Conservation (phyloP, 1,284 basidiomycete genomes). For the Ustilago xerochloae region DNA sequence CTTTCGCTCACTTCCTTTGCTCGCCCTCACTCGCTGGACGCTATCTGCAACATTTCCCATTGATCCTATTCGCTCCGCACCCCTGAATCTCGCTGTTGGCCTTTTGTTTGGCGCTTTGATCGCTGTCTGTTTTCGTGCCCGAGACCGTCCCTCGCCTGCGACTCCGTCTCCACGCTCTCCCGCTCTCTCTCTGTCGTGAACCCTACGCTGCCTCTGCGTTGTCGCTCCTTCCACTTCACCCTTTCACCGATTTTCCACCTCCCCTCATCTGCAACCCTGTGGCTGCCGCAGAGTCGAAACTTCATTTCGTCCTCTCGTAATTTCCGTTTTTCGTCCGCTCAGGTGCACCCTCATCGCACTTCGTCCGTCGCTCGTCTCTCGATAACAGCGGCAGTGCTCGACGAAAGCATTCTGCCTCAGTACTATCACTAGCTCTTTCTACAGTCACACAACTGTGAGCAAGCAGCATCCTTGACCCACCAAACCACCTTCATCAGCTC, state of each 20-base stretch:
- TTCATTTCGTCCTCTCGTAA: conserved; percentile 17
- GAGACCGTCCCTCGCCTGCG: conserved; percentile 3
- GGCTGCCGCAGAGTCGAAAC: conserved; percentile 32
- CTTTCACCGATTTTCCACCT: not conserved
- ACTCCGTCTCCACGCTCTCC: not conserved
- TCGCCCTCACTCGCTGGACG: not conserved
- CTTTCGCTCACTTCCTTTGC: not conserved
- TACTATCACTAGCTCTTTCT: conserved; percentile 33
- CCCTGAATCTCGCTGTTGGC: not conserved
- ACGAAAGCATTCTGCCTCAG: conserved; percentile 44
- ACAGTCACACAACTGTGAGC: conserved; percentile 29
- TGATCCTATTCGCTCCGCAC: not conserved
- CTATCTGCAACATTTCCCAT: not conserved
- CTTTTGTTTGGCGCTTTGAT: conserved; percentile 1
- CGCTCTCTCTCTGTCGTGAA: not conserved
- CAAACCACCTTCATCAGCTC: conserved; percentile 19
- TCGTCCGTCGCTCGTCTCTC: conserved; percentile 21
- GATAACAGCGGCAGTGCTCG: conserved; percentile 25
- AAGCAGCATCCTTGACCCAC: conserved; percentile 28
- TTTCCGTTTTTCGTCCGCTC: conserved; percentile 9
- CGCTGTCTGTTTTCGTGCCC: not conserved
- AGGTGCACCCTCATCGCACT: conserved; percentile 28
- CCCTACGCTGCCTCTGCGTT: not conserved
- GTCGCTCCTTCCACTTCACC: not conserved
- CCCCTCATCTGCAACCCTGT: not conserved